Conservation (phyloP, 1,284 basidiomycete genomes). For the Pulveroboletus sp. region DNA sequence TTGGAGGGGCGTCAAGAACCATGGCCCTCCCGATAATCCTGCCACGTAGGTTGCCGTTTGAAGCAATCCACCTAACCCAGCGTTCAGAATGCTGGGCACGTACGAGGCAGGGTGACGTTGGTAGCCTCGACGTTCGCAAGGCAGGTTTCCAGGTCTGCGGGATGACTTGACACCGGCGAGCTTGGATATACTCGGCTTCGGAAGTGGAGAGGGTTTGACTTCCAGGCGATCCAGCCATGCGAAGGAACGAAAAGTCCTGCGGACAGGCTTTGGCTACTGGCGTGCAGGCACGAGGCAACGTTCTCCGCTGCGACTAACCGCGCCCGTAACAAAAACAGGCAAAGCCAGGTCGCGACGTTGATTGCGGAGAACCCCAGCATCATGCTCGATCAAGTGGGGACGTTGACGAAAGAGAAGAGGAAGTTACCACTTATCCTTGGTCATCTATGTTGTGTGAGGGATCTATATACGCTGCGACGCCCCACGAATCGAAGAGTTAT, state of each 20-base stretch:
- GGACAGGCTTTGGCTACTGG: constrained; percentile 34
- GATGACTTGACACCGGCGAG: constrained; percentile 33
- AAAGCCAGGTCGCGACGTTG: constrained; percentile 21
- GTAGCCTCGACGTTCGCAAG: constrained; percentile 38
- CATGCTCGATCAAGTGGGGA: neutral
- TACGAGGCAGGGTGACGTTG: constrained; percentile 36
- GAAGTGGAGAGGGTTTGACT: constrained; percentile 36
- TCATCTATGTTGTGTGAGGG: too few relatives aligned
- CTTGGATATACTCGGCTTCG: constrained; percentile 35
- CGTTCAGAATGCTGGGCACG: constrained; percentile 38
- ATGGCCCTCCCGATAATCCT: constrained; percentile 47
- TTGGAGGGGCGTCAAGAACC: constrained; percentile 44
- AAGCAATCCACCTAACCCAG: constrained; percentile 52
- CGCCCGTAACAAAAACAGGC: constrained; percentile 5
- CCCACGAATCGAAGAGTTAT: too few relatives aligned
- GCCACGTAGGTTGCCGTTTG: constrained; percentile 47
- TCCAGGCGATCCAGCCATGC: constrained; percentile 30
- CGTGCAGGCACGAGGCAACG: constrained; percentile 30
- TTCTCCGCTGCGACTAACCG: constrained; percentile 25
- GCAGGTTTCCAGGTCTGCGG: constrained; percentile 38
- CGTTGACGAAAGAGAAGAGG: neutral
- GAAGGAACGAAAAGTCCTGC: constrained; percentile 36
- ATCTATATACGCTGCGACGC: neutral
- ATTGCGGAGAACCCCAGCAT: constrained; percentile 1
- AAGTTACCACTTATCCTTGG: too few relatives aligned